These are phyloP conservation scores for Heterobasidion annosum DNA, from an alignment of 1,284 basidiomycete species.

Conservation along the genomic window DNA sequence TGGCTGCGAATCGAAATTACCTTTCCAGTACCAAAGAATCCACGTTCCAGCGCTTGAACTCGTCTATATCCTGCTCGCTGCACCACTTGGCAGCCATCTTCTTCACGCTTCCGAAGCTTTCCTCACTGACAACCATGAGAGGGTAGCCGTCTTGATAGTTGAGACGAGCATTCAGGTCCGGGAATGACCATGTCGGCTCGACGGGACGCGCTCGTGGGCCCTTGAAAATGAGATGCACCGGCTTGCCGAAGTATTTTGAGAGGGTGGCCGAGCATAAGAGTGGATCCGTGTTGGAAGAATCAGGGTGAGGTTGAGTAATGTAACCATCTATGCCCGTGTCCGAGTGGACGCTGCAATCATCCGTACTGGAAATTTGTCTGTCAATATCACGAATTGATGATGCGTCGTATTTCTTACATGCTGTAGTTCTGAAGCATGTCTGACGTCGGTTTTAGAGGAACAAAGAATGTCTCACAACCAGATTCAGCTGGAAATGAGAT, in stretches of 20 bases:
- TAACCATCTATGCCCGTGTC: constrained; percentile 49
- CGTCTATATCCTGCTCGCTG: constrained; percentile 36
- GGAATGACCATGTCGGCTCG: constrained; percentile 42
- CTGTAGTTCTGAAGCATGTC: constrained; percentile 43
- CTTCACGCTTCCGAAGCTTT: constrained; percentile 42
- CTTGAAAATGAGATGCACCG: constrained; percentile 58
- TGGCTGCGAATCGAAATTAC: constrained; percentile 20
- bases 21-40: constrained; percentile 51
- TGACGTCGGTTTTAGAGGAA: constrained; percentile 47
- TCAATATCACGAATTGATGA: background rate
- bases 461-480: constrained; percentile 40
- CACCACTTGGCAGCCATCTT: constrained; percentile 24
- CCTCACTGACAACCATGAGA: constrained; percentile 53
- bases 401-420: constrained; percentile 29
- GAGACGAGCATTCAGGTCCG: constrained; percentile 42
- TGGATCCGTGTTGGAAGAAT: constrained; percentile 16
- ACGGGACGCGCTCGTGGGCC: constrained; percentile 47
- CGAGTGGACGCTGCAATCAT: constrained; percentile 43
- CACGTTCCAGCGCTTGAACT: constrained; percentile 40
- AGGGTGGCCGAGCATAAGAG: constrained; percentile 38
- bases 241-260: constrained; percentile 47
- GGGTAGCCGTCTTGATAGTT: constrained; percentile 70
- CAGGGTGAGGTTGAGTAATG: constrained; percentile 36
- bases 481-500: constrained; percentile 52
- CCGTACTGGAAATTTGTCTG: constrained; percentile 29